Percentiles rank a stretch among this genome's conserved stretches.
phyloP scores from a whole-genome alignment of 768 basidiomycete species.

The Kwoniella sp. region DNA sequence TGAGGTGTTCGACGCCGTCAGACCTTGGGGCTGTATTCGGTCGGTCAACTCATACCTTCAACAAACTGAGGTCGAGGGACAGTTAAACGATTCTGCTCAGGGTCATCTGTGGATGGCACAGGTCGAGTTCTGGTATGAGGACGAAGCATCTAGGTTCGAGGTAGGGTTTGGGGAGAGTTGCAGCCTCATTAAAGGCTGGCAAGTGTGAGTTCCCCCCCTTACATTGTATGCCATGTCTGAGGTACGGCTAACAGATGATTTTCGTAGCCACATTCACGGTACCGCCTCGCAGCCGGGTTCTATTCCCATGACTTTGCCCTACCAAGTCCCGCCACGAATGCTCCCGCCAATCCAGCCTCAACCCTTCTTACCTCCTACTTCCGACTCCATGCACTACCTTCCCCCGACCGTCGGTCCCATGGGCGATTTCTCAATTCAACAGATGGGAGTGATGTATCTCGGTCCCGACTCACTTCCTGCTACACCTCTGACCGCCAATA shows the following conservation, averaged over 20 bases:
- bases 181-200: constrained; percentile 40
- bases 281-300: not conserved
- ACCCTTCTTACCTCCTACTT: not conserved
- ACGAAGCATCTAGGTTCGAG: constrained; percentile 42
- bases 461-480: constrained; percentile 1
- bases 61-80: not conserved
- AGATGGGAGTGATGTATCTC: constrained; percentile 5
- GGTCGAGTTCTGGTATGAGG: constrained; percentile 47
- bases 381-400: constrained; percentile 6
- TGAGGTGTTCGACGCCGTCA: constrained; percentile 37
- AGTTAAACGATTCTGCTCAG: not conserved
- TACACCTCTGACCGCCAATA: not conserved
- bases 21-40: constrained; percentile 43
- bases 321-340: constrained; percentile 1
- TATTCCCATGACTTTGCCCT: not conserved
- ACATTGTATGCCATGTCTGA: too few species aligned
- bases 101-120: constrained; percentile 31
- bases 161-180: constrained; percentile 35
- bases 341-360: not conserved
- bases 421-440: not conserved
- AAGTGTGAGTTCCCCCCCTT: constrained; percentile 37
- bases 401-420: not conserved
- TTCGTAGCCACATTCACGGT: constrained; percentile 2
- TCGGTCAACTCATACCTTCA: constrained; percentile 32
- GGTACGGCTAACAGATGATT: not conserved